Evolutionary conservation across 768 basidiomycete species (phyloP), one percentile per base, ranked within the genome.

Genomic region (Pseudohyphozyma bogoriensis): DNA sequence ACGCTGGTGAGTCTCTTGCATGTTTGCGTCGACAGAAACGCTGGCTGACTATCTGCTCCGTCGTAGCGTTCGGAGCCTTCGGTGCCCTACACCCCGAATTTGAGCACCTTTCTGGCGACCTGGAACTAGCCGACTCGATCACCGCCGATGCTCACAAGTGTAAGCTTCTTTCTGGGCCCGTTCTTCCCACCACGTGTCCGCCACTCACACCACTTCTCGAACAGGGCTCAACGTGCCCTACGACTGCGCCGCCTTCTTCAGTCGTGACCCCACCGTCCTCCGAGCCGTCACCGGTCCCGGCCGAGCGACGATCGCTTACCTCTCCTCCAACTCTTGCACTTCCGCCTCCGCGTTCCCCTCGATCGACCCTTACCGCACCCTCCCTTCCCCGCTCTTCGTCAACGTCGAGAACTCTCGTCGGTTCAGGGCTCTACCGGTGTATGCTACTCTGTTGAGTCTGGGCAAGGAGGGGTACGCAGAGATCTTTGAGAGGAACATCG

Each of bases 211-310:
- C 20, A 31, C 26, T 51, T 13, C 18, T 10, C 72, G 72, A 60
- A 74, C 74, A 67, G 75, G 75, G 76, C 74, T 78, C 15, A 76
- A 79, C 55, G 76, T 77, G 1, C 74, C 75, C 22, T 70, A 72
- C 59, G 67, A 77, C 61, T 72, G 72, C 47, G 77, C 75, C 3
- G 45, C 78, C 8, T 77, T 78, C 72, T 76, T 73, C 70, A 73
- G 73, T 15, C 72, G 73, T 6, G 32, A 22, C 4, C 2, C 33
- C 4, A 26, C 18, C 2, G 28, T 69, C 4, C 72, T 76, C 2
- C 66, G 68, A 13, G 67, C 68, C 4, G 62, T 76, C 26, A 74
- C 75, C 46, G 77, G 76, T 0, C 75, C 76, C 1, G 65, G 71
- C 12, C 55, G 55, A 0, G 40, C 39, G 2, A 66, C 69, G 0